These are phyloP conservation scores for Saccharomycopsis synnaedendra DNA, from an alignment of 805 yeast genomes.

Conservation along the genomic window DNA sequence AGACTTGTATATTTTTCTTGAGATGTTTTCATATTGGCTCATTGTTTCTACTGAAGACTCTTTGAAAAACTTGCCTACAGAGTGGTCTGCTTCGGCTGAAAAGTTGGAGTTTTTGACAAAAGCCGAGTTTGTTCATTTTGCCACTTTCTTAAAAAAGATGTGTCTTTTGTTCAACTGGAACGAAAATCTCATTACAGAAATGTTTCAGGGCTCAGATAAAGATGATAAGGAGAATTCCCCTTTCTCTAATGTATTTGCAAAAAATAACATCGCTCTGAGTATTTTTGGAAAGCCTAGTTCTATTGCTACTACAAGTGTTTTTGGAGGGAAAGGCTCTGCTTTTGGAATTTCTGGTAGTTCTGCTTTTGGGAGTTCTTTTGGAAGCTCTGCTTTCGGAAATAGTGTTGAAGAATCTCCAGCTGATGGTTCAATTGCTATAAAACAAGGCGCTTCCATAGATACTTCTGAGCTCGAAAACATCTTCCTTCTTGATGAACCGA, in stretches of 20 bases:
- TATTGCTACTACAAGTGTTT: neutral
- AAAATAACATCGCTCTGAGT: too few relatives aligned
- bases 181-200: constrained; percentile 7
- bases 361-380: constrained; percentile 11
- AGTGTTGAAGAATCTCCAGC: neutral
- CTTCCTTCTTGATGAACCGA: neutral
- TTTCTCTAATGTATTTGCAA: neutral
- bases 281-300: neutral
- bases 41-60: constrained; percentile 58
- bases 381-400: neutral
- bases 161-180: constrained; percentile 40
- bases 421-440: neutral
- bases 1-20: constrained; percentile 40
- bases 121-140: constrained; percentile 29
- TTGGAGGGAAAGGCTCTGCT: too few relatives aligned
- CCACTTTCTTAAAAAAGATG: constrained; percentile 37
- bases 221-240: neutral
- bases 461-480: neutral
- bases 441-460: neutral
- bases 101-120: constrained; percentile 25
- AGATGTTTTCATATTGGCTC: constrained; percentile 55
- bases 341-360: constrained; percentile 6
- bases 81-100: neutral
- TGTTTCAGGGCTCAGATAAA: constrained; percentile 1
- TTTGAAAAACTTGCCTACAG: constrained; percentile 19